These are phyloP conservation scores for Trichoderma polysporum DNA, from an alignment of 2,329 filamentous ascomycete genomes.

Conservation along the genomic window DNA sequence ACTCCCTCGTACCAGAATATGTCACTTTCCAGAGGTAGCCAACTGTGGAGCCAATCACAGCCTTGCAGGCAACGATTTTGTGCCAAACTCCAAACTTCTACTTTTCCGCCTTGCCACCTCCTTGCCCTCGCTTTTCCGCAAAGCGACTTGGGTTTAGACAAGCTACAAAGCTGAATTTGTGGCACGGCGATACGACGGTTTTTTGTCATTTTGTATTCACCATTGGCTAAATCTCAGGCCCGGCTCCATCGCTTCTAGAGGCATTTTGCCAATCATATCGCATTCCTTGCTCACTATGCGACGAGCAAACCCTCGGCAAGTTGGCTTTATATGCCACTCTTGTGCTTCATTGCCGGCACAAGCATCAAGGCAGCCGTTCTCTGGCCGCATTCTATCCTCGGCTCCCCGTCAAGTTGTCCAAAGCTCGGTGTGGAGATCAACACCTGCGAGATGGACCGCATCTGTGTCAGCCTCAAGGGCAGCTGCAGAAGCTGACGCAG, in stretches of 20 bases:
- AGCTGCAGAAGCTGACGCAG: background rate
- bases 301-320: constrained; percentile 33
- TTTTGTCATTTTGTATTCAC: background rate
- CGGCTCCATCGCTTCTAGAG: background rate
- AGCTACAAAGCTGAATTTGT: background rate
- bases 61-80: constrained; percentile 24
- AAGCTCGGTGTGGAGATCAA: constrained; percentile 17
- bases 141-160: background rate
- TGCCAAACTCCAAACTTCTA: constrained; percentile 2
- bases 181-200: background rate
- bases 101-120: background rate
- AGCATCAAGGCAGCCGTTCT: constrained; percentile 28
- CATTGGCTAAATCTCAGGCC: background rate
- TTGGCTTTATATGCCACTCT: constrained; percentile 44
- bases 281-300: constrained; percentile 38
- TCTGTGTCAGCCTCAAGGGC: constrained; percentile 21
- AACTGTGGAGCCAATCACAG: constrained; percentile 21
- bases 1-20: background rate
- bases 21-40: background rate
- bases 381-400: constrained; percentile 28
- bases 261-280: background rate
- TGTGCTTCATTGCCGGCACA: constrained; percentile 40
- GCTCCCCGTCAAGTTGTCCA: constrained; percentile 20
- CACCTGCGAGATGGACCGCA: constrained; percentile 30
- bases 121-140: background rate